Percentiles rank a stretch among this genome's conserved stretches.
These are phyloP conservation scores for Lachancea mirantina DNA, from an alignment of 805 yeast genomes.

Conservation along the genomic window DNA sequence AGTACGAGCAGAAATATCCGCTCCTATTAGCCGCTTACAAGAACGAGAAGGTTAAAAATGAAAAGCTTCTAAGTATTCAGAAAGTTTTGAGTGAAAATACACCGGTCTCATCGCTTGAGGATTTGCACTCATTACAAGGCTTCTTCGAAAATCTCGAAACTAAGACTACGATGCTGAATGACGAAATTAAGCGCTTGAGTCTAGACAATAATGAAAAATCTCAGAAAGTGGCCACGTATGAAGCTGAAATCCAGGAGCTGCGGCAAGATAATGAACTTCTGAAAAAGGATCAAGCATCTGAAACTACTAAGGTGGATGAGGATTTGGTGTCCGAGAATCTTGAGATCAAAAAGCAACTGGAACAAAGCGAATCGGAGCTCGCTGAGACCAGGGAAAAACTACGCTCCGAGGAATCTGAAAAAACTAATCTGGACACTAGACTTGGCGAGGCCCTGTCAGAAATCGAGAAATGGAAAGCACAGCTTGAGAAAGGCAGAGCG, in stretches of 20 bases:
- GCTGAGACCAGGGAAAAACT: constrained; percentile 2
- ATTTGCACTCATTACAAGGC: constrained; percentile 61
- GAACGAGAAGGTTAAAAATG: constrained; percentile 61
- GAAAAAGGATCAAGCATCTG: constrained; percentile 7
- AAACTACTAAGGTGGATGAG: not conserved
- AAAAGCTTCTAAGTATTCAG: constrained; percentile 57
- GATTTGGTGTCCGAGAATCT: not conserved
- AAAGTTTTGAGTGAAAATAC: constrained; percentile 67
- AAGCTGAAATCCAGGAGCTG: no score
- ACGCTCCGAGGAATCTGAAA: constrained; percentile 8
- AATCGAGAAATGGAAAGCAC: not conserved
- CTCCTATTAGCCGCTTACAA: constrained; percentile 77
- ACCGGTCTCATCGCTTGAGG: constrained; percentile 69
- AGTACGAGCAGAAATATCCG: constrained; percentile 90
- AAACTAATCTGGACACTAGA: no score
- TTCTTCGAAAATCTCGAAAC: constrained; percentile 57
- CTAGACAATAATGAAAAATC: constrained; percentile 17
- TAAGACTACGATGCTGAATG: constrained; percentile 53
- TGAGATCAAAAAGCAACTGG: not conserved
- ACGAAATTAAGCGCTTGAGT: constrained; percentile 51
- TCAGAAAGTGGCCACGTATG: constrained; percentile 11
- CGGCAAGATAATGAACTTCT: constrained; percentile 10
- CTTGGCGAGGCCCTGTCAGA: not conserved
- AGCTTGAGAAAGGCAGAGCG: not conserved
- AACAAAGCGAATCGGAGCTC: constrained; percentile 1